Evolutionary conservation across 163 green algal genomes (phyloP).

Genomic region (Scenedesmus sp.): DNA sequence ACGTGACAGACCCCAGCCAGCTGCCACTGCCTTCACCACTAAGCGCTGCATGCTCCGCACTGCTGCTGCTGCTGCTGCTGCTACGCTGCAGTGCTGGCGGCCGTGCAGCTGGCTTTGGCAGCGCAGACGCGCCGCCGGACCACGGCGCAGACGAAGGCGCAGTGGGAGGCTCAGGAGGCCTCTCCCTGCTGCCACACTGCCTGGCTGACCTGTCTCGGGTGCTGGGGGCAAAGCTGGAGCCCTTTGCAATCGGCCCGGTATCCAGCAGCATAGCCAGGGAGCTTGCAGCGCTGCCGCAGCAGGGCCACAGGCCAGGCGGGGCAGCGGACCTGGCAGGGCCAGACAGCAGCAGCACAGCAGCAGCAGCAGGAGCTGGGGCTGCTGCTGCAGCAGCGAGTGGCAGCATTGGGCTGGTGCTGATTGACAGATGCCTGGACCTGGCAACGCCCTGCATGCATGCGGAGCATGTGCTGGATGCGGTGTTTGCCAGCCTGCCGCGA

Average conservation of each 20-base stretch:
- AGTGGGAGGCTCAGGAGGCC: slow-evolving; percentile 46
- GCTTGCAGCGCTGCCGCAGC: slow-evolving; percentile 29
- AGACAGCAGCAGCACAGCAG: neutral
- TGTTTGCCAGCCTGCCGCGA: slow-evolving; percentile 32
- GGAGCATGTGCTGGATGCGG: slow-evolving; percentile 57
- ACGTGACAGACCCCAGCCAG: neutral
- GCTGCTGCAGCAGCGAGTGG: slow-evolving; percentile 4
- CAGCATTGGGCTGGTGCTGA: slow-evolving; percentile 67
- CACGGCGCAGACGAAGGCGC: slow-evolving; percentile 40
- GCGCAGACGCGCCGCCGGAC: slow-evolving; percentile 31
- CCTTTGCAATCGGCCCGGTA: slow-evolving; percentile 64
- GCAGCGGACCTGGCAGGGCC: neutral
- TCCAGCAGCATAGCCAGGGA: slow-evolving; percentile 47
- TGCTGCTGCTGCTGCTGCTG: neutral
- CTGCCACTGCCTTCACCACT: neutral
- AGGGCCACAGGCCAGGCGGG: neutral
- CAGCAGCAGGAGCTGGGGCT: neutral
- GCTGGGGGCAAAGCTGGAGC: slow-evolving; percentile 66
- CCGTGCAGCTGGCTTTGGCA: slow-evolving; percentile 53
- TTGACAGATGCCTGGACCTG: slow-evolving; percentile 77
- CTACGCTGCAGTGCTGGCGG: slow-evolving; percentile 51
- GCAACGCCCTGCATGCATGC: slow-evolving; percentile 66
- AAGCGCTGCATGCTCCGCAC: neutral
- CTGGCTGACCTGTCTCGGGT: slow-evolving; percentile 60
- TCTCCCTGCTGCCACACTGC: slow-evolving; percentile 69